Percentiles rank a stretch among this genome's conserved stretches.
Conservation (phyloP, 768 basidiomycete genomes). For the Mycena crocata region DNA sequence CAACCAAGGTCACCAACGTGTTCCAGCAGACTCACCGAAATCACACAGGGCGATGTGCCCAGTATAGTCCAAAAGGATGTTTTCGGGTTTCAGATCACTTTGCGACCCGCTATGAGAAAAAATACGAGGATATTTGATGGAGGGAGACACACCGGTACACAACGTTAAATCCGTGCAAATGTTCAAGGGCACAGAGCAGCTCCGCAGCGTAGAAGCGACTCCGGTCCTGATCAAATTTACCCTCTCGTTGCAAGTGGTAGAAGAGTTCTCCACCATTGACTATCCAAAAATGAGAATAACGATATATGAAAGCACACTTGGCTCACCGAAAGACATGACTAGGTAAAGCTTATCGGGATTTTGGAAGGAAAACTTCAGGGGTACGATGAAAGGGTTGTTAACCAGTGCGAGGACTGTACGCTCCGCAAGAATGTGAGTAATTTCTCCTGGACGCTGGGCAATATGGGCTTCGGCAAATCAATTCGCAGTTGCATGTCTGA, state of each 20-base stretch:
- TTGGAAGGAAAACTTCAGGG: slow-evolving; percentile 99
- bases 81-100: slow-evolving; percentile 98
- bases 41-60: slow-evolving; percentile 98
- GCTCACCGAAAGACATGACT: slow-evolving; percentile 93
- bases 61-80: slow-evolving; percentile 96
- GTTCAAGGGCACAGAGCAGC: slow-evolving; percentile 92
- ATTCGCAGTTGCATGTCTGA: background rate
- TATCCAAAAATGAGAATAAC: slow-evolving; percentile 40
- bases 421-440: slow-evolving; percentile 97
- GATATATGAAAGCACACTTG: background rate
- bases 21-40: slow-evolving; percentile 67
- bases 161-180: slow-evolving; percentile 97
- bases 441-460: slow-evolving; percentile 94
- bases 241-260: slow-evolving; percentile 96
- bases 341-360: slow-evolving; percentile 97
- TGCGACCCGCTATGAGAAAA: slow-evolving; percentile 40
- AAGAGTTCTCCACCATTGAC: slow-evolving; percentile 98
- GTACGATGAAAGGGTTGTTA: slow-evolving; percentile 99
- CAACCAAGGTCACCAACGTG: background rate
- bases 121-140: background rate
- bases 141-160: slow-evolving; percentile 83
- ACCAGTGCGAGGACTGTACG: slow-evolving; percentile 96
- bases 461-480: slow-evolving; percentile 74
- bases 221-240: slow-evolving; percentile 93
- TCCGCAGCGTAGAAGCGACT: slow-evolving; percentile 99